Evolutionary conservation across 257 asterid genomes (phyloP), one percentile per base, ranked within the genome.

Genomic region (Catharanthus roseus): DNA sequence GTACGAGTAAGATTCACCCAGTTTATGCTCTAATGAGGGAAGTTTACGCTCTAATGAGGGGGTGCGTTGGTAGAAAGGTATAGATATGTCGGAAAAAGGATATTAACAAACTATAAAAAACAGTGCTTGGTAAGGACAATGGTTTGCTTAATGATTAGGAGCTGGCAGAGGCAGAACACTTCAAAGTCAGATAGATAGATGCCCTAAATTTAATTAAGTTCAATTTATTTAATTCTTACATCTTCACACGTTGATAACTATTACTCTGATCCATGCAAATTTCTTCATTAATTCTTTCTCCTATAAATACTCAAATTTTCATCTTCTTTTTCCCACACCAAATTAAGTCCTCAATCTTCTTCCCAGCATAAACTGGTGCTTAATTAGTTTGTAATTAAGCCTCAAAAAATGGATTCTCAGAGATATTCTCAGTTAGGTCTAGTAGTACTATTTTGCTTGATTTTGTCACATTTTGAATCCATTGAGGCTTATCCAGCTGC

Each of bases 151-250:
- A n/a, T n/a, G n/a, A n/a, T n/a, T n/a, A n/a, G n/a, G n/a, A n/a
- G n/a, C n/a, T n/a, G n/a, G n/a, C n/a, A n/a, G 36, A 12, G 36
- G 50, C 5, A 38, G 73, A 69, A 69, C 13, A 12, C 54, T 69
- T 54, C 73, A 69, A 69, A 69, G 65, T 69, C 73, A 69, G 65
- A 69, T 34, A 2, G 36, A n/a, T n/a, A n/a, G n/a, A n/a, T 6
- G 23, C 9, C 11, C 53, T 44, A 11, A 44, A 0, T 24, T n/a
- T n/a, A n/a, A n/a, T n/a, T n/a, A n/a, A n/a, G n/a, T n/a, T n/a
- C n/a, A n/a, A n/a, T n/a, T n/a, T n/a, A n/a, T n/a, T 68, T 6
- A 13, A 29, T 19, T 69, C 26, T 6, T 6, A 69, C 65, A 24
- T 23, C 73, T 54, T n/a, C 2, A 51, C 66, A 55, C 51, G 54